Conservation (phyloP, 805 yeast genomes). For the Isabelozyma pseudorhagii region DNA sequence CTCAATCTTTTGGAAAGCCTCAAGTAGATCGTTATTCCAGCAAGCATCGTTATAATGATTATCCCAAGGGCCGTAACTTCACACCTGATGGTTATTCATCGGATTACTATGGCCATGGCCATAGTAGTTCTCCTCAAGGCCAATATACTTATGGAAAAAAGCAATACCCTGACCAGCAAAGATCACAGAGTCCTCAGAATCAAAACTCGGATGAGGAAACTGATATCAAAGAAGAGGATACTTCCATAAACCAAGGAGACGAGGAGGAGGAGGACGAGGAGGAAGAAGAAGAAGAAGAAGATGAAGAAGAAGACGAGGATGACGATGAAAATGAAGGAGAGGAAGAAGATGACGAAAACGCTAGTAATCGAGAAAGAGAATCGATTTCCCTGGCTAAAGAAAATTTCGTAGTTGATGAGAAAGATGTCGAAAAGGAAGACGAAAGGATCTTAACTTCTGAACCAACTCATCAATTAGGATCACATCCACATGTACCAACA, state of each 20-base stretch:
- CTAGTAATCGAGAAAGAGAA: background rate
- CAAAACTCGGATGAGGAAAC: slow-evolving; percentile 3
- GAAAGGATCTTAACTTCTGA: slow-evolving; percentile 4
- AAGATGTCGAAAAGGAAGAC: slow-evolving; percentile 6
- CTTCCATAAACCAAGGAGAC: slow-evolving; percentile 1
- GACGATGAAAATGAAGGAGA: slow-evolving; percentile 4
- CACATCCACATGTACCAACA: background rate
- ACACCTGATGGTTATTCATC: slow-evolving; percentile 1
- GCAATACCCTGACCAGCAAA: background rate
- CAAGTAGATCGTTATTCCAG: slow-evolving; percentile 10
- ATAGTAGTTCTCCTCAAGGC: slow-evolving; percentile 4
- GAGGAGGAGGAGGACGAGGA: slow-evolving; percentile 45
- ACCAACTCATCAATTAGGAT: slow-evolving; percentile 8
- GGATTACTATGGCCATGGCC: slow-evolving; percentile 1
- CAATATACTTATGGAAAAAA: background rate
- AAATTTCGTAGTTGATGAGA: slow-evolving; percentile 3
- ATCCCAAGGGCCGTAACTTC: slow-evolving; percentile 6
- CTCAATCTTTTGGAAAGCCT: background rate
- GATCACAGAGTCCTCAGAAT: background rate
- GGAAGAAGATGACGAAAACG: slow-evolving; percentile 6
- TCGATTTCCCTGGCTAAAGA: slow-evolving; percentile 4
- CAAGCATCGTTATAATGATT: slow-evolving; percentile 3
- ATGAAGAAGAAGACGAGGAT: slow-evolving; percentile 3
- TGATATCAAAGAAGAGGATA: background rate
- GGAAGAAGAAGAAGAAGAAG: slow-evolving; percentile 11